phyloP scores from a whole-genome alignment of 805 yeast genomes.

The Wickerhamomyces chaumierensis region DNA sequence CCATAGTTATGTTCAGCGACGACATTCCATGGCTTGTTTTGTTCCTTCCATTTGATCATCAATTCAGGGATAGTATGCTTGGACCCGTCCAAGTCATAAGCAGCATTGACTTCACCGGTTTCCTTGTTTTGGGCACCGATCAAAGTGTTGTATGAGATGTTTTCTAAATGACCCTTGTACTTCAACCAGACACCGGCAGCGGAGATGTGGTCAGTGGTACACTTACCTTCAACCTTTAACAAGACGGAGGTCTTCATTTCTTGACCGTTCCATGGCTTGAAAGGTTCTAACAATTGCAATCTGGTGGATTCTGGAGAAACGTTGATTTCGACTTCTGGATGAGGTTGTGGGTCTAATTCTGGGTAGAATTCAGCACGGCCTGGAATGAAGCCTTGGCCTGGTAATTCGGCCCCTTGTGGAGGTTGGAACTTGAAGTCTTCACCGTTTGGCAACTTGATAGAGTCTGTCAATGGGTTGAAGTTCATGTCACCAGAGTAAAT shows the following conservation, averaged over 20 bases:
- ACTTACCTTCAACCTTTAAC: slow-evolving; percentile 93
- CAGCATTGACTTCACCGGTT: slow-evolving; percentile 86
- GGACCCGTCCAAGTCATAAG: slow-evolving; percentile 88
- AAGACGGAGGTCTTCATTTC: slow-evolving; percentile 81
- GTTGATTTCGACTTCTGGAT: slow-evolving; percentile 62
- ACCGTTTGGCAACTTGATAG: slow-evolving; percentile 82
- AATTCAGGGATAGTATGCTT: slow-evolving; percentile 92
- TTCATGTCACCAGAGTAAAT: slow-evolving; percentile 94
- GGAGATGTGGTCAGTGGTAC: slow-evolving; percentile 98
- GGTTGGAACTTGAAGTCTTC: slow-evolving; percentile 80
- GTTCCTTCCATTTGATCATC: slow-evolving; percentile 93
- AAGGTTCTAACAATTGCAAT: slow-evolving; percentile 88
- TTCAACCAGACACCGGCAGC: slow-evolving; percentile 99
- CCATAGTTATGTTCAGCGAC: slow-evolving; percentile 98
- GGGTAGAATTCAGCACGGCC: slow-evolving; percentile 96
- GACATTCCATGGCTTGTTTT: slow-evolving; percentile 98
- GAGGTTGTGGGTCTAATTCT: slow-evolving; percentile 93
- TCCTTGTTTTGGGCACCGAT: slow-evolving; percentile 98
- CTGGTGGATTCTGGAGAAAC: slow-evolving; percentile 91
- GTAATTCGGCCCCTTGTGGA: slow-evolving; percentile 87
- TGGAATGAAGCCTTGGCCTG: slow-evolving; percentile 77
- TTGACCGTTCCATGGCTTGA: slow-evolving; percentile 94
- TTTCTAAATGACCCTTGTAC: slow-evolving; percentile 98
- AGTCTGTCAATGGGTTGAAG: slow-evolving; percentile 92
- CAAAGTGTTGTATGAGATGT: slow-evolving; percentile 98